Evolutionary conservation across 805 yeast species (phyloP).

Genomic region (Candida nanaspora): DNA sequence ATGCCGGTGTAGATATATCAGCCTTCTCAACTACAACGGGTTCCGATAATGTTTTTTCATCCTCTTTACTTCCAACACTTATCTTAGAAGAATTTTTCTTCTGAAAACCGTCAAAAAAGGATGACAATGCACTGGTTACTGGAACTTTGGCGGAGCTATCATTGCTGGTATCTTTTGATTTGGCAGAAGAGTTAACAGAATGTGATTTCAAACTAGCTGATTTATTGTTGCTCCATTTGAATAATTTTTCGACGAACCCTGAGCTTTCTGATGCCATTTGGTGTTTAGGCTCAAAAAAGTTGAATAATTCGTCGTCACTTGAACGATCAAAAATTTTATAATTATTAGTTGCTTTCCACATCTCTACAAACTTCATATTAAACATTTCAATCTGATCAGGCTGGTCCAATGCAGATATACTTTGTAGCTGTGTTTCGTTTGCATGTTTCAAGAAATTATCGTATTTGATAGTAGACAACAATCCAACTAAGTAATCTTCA

Average conservation of each 20-base stretch:
- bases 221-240: constrained; percentile 5
- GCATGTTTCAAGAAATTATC: constrained; percentile 42
- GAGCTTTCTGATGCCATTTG: constrained; percentile 8
- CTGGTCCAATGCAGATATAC: constrained; percentile 8
- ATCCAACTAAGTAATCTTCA: constrained; percentile 80
- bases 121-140: not conserved
- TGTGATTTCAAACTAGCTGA: not conserved
- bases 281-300: constrained; percentile 28
- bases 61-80: not conserved
- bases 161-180: not conserved
- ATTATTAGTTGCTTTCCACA: constrained; percentile 51
- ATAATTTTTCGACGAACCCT: constrained; percentile 2
- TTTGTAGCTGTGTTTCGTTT: constrained; percentile 29
- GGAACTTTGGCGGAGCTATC: not conserved
- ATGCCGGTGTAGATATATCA: too few species aligned
- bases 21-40: too few species aligned
- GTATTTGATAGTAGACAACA: constrained; percentile 67
- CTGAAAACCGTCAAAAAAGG: not conserved
- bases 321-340: constrained; percentile 43
- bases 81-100: not conserved
- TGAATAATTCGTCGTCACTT: constrained; percentile 66
- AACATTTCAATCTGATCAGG: constrained; percentile 16
- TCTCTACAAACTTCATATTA: constrained; percentile 33
- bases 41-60: too few species aligned
- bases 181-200: not conserved